phyloP scores from a whole-genome alignment of 176 grass and related monocot species.

The Otatea glauca region DNA sequence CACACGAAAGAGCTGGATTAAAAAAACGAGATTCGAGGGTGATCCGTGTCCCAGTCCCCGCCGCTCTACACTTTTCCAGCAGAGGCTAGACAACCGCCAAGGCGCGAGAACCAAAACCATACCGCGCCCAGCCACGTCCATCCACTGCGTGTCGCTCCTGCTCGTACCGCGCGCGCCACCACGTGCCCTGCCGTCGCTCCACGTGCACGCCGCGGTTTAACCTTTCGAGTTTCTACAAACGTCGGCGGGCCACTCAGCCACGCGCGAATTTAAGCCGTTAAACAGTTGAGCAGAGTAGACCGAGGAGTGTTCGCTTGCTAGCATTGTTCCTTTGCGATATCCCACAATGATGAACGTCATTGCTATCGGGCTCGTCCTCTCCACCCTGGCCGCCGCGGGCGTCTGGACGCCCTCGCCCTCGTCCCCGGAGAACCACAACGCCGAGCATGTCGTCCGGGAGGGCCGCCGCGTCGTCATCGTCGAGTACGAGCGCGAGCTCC shows the following conservation, averaged over 20 bases:
- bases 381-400: slow-evolving; percentile 65
- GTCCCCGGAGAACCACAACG: not conserved
- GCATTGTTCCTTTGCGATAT: not conserved
- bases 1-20: too few relatives aligned
- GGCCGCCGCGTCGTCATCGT: slow-evolving; percentile 76
- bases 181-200: not conserved
- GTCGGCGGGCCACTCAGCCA: not conserved
- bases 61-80: not conserved
- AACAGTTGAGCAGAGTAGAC: not conserved
- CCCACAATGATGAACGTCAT: slow-evolving; percentile 77
- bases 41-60: too few relatives aligned
- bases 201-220: slow-evolving; percentile 10
- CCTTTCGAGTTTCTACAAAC: not conserved
- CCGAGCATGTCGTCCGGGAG: slow-evolving; percentile 58
- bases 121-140: not conserved
- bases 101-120: slow-evolving; percentile 2
- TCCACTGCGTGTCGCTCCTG: not conserved
- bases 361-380: slow-evolving; percentile 64
- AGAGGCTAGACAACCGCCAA: not conserved
- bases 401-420: slow-evolving; percentile 59
- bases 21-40: too few relatives aligned
- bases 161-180: not conserved
- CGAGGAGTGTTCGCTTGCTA: too few relatives aligned
- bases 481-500: slow-evolving; percentile 77
- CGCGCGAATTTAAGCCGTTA: slow-evolving; percentile 16